phyloP scores from a whole-genome alignment of 2,329 filamentous ascomycete species.

The Fusarium avenaceum region DNA sequence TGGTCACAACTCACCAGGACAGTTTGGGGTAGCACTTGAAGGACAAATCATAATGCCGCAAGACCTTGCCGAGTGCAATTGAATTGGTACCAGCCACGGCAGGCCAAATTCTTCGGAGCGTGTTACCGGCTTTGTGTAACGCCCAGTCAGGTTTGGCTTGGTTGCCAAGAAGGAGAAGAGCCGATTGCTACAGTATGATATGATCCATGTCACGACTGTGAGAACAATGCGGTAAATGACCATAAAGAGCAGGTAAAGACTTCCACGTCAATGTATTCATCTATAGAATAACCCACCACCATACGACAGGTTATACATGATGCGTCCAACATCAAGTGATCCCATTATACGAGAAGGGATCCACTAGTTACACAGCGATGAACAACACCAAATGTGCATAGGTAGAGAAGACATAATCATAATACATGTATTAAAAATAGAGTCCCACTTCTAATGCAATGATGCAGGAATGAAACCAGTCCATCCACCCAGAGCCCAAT shows the following conservation, averaged over 20 bases:
- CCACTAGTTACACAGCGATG: conserved; percentile 22
- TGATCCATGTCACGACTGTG: conserved; percentile 18
- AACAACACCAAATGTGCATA: conserved; percentile 27
- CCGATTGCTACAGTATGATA: conserved; percentile 11
- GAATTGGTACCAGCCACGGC: conserved; percentile 5
- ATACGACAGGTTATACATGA: neutral
- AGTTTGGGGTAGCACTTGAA: conserved; percentile 7
- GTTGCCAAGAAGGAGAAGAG: conserved; percentile 33
- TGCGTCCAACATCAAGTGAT: conserved; percentile 5
- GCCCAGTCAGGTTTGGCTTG: conserved; percentile 27
- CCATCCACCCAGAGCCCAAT: conserved; percentile 35
- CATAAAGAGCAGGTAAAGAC: neutral
- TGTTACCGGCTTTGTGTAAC: conserved; percentile 20
- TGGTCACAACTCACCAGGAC: conserved; percentile 7
- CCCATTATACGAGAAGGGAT: conserved; percentile 17
- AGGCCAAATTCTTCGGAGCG: conserved; percentile 20
- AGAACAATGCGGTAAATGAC: conserved; percentile 3
- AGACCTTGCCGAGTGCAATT: conserved; percentile 7
- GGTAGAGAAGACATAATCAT: conserved; percentile 3
- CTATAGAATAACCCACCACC: neutral
- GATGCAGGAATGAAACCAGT: conserved; percentile 45
- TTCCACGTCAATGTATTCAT: neutral
- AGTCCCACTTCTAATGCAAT: conserved; percentile 26
- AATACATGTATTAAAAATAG: conserved; percentile 21
- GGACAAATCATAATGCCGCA: conserved; percentile 6